Base-by-base conservation (phyloP, 768 basidiomycete genomes). In the Lentinula edodes region DNA sequence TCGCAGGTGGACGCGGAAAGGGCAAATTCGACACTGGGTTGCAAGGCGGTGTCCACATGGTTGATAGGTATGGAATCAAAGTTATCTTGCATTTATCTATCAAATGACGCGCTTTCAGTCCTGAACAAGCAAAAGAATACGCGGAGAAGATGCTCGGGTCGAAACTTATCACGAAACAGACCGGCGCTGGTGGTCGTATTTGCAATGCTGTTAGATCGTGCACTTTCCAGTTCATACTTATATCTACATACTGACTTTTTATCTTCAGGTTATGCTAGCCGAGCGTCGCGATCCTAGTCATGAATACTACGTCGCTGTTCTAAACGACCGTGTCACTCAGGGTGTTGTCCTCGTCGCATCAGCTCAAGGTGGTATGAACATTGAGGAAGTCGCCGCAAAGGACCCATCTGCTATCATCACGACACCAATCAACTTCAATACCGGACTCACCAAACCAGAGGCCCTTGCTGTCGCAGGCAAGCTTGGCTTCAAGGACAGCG, bases 1-100 rank as follows among this genome's bases (percentile, higher is more conserved):
- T 99, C 60, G 97, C 97, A 65, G 97, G 97, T 69, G 97, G 97
- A 65, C 88, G 97, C 70, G 97, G 97, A 68, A 98, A 98, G 83
- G 97, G 97, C 42, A 89, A 89, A 68, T 99, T 99, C 69, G 87
- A 94, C 77, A 93, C 85, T 72, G 97, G 97, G 16, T 87, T 98
- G 74, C 90, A 98, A 74, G 97, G 97, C 61, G 97, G 97, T 76
- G 97, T 99, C 5, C 96, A 98, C 72, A 85, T 91, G 82, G 84
- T 98, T 58, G 83, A 92, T 71, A 90, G 83, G 96, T 95, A 70
- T 50, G 69, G 60, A 54, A 15, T 57, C 10, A 12, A 23, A 15
- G 34, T 16, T 20, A 12, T 9, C 15, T 50, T 18, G 7, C 35
- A 10, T 32, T 35, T 4, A 38, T 12, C 13, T 59, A 10, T 35